Conservation (phyloP, 345 rosid species). For the Heritiera fomes region DNA sequence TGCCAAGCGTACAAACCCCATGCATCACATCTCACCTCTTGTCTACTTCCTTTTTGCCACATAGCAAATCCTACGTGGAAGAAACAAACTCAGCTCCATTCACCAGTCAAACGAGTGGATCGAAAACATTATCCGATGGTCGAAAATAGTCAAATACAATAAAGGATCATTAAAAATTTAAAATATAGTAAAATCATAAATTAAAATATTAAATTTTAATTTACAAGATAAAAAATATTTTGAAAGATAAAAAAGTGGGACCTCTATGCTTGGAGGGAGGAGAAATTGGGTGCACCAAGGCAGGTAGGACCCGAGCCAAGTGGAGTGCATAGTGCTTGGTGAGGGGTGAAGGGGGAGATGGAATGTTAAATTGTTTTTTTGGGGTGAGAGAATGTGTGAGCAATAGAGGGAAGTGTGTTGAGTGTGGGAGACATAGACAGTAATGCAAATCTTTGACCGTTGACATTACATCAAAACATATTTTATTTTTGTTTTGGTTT, state of each 20-base stretch:
- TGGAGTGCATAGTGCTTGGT: slow-evolving; percentile 14
- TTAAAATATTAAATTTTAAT: too few species aligned
- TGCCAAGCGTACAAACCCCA: slow-evolving; percentile 42
- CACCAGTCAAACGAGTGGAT: slow-evolving; percentile 29
- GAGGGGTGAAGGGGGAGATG: slow-evolving; percentile 3
- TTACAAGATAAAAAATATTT: not conserved
- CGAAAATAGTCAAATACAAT: not conserved
- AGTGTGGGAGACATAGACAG: slow-evolving; percentile 54
- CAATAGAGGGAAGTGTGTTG: slow-evolving; percentile 33
- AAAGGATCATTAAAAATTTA: not conserved
- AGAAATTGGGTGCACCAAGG: slow-evolving; percentile 49
- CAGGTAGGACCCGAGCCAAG: slow-evolving; percentile 21
- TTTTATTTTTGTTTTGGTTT: not conserved
- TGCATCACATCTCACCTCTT: slow-evolving; percentile 31
- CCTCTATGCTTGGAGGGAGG: slow-evolving; percentile 34
- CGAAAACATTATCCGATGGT: slow-evolving; percentile 30
- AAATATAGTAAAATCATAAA: not conserved
- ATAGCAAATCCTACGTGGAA: slow-evolving; percentile 24
- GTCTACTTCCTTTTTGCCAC: not conserved
- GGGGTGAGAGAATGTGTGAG: slow-evolving; percentile 25
- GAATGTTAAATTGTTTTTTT: slow-evolving; percentile 4
- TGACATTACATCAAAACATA: slow-evolving; percentile 32
- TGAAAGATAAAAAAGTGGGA: slow-evolving; percentile 21
- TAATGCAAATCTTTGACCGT: slow-evolving; percentile 72
- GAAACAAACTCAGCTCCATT: slow-evolving; percentile 9